phyloP scores from a whole-genome alignment of 371 early-diverging fungal genomes.

The Syncephalastrum sp. region DNA sequence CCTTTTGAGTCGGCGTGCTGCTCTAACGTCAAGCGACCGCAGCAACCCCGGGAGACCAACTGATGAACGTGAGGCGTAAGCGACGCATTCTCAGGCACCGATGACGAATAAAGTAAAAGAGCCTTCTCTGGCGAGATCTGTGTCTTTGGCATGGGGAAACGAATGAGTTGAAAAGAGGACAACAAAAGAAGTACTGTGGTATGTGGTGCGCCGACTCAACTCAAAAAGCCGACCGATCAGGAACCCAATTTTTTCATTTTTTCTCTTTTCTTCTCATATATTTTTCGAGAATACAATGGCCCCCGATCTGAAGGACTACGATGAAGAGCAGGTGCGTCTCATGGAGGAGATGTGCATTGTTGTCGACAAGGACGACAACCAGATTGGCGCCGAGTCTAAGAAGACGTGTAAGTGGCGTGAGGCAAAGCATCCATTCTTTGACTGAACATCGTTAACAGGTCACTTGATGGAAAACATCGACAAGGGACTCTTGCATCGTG shows the following conservation, averaged over 20 bases:
- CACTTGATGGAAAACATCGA: constrained; percentile 89
- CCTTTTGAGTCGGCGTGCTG: no score
- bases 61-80: background rate
- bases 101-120: background rate
- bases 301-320: constrained; percentile 66
- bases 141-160: no score
- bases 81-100: no score
- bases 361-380: constrained; percentile 81
- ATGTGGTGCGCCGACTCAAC: no score
- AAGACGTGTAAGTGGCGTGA: constrained; percentile 76
- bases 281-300: constrained; percentile 30
- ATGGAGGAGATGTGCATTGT: constrained; percentile 98
- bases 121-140: constrained; percentile 2
- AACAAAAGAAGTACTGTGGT: no score
- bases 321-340: constrained; percentile 87
- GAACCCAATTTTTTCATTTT: no score
- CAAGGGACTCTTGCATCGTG: constrained; percentile 89
- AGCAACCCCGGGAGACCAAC: background rate
- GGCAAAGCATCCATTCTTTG: background rate
- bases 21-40: background rate
- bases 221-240: no score
- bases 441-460: constrained; percentile 41
- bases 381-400: constrained; percentile 86
- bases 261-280: no score
- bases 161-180: no score